Evolutionary conservation across 192 early-diverging fungal genomes (phyloP).

Genomic region (Coemansia sp.): DNA sequence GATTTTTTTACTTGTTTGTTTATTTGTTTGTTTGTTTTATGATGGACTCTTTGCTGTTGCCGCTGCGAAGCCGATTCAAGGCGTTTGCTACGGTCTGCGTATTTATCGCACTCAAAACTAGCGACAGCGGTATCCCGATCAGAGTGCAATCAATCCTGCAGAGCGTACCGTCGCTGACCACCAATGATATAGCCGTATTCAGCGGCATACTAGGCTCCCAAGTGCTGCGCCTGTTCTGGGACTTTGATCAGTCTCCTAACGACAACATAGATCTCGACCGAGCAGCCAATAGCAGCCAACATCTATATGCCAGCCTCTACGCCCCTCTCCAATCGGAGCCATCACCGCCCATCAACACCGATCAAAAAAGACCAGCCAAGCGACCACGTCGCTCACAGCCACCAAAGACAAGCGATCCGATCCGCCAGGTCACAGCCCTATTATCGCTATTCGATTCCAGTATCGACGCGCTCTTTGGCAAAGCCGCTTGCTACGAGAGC

Average conservation of each 20-base stretch:
- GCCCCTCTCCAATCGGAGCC: neutral
- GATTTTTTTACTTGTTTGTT: neutral
- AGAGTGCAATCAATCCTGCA: slow-evolving; percentile 1
- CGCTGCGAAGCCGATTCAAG: slow-evolving; percentile 3
- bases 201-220: slow-evolving; percentile 13
- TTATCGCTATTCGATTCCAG: neutral
- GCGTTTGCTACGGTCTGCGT: slow-evolving; percentile 25
- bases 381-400: neutral
- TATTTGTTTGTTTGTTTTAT: neutral
- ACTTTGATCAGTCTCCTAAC: neutral
- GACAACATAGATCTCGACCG: neutral
- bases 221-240: slow-evolving; percentile 17
- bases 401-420: neutral
- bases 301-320: neutral
- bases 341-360: neutral
- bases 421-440: slow-evolving; percentile 3
- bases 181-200: slow-evolving; percentile 18
- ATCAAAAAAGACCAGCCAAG: neutral
- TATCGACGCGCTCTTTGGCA: neutral
- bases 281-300: too few relatives aligned
- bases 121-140: neutral
- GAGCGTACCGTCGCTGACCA: neutral
- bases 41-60: neutral
- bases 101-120: slow-evolving; percentile 14
- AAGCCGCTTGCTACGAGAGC: too few relatives aligned